phyloP scores from a whole-genome alignment of 2,329 filamentous ascomycete genomes.

The Dothiorella sarmentorum region DNA sequence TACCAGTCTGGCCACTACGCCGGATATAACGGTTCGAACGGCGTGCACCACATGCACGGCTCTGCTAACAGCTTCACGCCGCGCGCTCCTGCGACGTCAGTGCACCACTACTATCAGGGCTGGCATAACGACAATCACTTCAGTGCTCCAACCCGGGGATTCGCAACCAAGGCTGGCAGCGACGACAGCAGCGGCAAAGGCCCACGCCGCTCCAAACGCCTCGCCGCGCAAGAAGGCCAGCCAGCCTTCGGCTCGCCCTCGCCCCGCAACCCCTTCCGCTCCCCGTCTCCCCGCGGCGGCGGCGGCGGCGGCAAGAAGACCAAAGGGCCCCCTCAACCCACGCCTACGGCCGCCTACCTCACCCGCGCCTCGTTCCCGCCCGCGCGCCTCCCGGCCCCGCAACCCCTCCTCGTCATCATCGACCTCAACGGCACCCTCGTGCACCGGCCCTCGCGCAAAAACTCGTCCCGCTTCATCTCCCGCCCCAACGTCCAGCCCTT shows the following conservation, averaged over 20 bases:
- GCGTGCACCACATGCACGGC: background rate
- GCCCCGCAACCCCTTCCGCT: background rate
- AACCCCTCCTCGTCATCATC: conserved; percentile 74
- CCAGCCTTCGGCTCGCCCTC: background rate
- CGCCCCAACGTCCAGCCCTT: conserved; percentile 69
- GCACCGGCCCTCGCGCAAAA: conserved; percentile 56
- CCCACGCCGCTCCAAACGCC: background rate
- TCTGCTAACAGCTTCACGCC: conserved; percentile 8
- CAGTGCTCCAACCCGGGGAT: background rate
- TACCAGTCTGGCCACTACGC: background rate
- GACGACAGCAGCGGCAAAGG: background rate
- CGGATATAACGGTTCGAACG: background rate
- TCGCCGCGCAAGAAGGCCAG: background rate
- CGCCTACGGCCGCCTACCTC: conserved; percentile 61
- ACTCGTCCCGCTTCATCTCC: conserved; percentile 52
- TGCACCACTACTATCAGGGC: background rate
- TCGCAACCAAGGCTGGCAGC: background rate
- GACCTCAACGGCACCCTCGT: conserved; percentile 94
- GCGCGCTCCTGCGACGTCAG: background rate
- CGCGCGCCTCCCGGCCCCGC: conserved; percentile 42
- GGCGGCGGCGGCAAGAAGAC: background rate
- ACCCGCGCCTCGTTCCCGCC: conserved; percentile 43
- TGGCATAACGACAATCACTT: conserved; percentile 16
- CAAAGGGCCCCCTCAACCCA: conserved; percentile 48
- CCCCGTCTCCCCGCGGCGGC: no score